These are phyloP conservation scores for Calonectria crousiana DNA, from an alignment of 2,329 filamentous ascomycete species.

Conservation along the genomic window DNA sequence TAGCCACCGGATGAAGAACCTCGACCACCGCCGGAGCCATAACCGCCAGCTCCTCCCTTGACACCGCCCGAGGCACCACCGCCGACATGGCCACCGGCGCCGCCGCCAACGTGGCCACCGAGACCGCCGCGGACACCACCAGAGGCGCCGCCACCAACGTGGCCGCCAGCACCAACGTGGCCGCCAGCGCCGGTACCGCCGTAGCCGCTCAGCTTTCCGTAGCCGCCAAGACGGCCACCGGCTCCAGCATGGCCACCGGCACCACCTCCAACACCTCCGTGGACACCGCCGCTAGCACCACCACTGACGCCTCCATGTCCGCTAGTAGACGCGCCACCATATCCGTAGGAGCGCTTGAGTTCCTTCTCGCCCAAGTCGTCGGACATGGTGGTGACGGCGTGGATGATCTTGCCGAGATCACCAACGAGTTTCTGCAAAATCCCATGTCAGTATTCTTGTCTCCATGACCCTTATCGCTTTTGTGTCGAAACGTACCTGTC, in stretches of 20 bases:
- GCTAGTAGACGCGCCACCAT: background rate
- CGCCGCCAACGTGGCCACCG: background rate
- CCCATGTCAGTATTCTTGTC: background rate
- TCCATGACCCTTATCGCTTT: background rate
- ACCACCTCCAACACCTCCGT: background rate
- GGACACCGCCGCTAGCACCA: background rate
- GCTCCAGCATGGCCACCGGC: background rate
- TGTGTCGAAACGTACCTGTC: background rate
- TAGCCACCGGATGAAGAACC: background rate
- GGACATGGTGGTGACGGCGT: background rate
- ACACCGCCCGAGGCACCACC: background rate
- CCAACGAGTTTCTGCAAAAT: background rate
- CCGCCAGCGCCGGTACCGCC: background rate
- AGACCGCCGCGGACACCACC: background rate
- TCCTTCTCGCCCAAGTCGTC: background rate
- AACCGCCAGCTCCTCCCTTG: background rate
- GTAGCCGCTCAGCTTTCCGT: background rate
- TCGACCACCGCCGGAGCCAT: background rate
- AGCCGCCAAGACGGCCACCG: background rate
- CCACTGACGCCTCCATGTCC: background rate
- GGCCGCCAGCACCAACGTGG: background rate
- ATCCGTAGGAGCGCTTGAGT: background rate
- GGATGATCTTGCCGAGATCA: slow-evolving; percentile 1
- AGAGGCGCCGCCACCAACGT: background rate
- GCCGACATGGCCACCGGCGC: background rate